Base-by-base conservation (phyloP, 1,284 basidiomycete species). In the Phellinidium pouzarii region DNA sequence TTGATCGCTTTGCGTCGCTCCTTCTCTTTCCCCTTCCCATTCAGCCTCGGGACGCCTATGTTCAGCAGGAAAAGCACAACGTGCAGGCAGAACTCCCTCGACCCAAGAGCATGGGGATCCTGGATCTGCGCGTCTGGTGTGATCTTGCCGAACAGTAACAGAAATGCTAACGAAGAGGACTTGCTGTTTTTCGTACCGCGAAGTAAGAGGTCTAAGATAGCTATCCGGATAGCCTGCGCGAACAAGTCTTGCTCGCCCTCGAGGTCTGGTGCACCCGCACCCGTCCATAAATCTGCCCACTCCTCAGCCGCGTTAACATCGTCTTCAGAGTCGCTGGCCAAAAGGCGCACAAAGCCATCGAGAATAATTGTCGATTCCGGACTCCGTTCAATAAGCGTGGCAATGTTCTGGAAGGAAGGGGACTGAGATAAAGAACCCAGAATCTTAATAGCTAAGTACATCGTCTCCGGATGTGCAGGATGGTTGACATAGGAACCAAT, bases 101-200 rank as follows among this genome's bases (percentile, higher is more conserved):
- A 78, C 31, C 83, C 80, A 1, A 89, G 73, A 1, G 87, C 84
- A 58, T 84, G 79, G 0, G 87, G 86, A 62, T 88, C 87, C 62
- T 87, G 82, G 41, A 90, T 82, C 56, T 76, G 78, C 57, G 77
- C 74, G 44, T 80, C 73, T 42, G 68, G 68, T 34, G 72, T 71
- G 41, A 70, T 68, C 2, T 75, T 68, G 1, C 85, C 89, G 64
- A 94, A 91, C 4, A 99, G 77, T 7, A 99, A 71, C 66, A 93
- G 89, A 34, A 70, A 98, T 93, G 0, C 89, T 88, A 31, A 97
- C 65, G 61, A 95, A 97, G 12, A 94, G 92, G 54, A 84, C 90
- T 0, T 82, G 68, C 8, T 77, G 68, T 42, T 75, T n/a, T 78
- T 70, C 0, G 94, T 94, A 57, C 88, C 89, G 50, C 81, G 80